phyloP scores from a whole-genome alignment of 345 rosid genomes.

The Physaria fendleri region DNA sequence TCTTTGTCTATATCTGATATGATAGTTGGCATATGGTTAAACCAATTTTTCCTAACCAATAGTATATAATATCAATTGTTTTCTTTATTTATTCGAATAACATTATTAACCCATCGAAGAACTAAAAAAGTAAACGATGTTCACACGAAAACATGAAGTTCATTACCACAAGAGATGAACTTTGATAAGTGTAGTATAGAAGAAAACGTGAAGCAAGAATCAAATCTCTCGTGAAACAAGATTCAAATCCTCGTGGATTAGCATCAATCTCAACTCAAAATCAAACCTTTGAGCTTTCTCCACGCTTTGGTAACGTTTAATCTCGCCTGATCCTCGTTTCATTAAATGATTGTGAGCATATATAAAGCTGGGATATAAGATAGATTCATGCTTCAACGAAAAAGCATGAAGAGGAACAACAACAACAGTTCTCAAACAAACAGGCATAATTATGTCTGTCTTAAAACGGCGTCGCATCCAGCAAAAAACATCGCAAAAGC shows the following conservation, averaged over 20 bases:
- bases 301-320: slow-evolving; percentile 12
- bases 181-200: not conserved
- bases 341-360: not conserved
- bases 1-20: not conserved
- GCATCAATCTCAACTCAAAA: not conserved
- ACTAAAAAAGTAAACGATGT: not conserved
- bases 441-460: not conserved
- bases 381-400: slow-evolving; percentile 12
- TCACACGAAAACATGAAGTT: not conserved
- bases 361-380: not conserved
- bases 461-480: slow-evolving; percentile 16
- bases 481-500: slow-evolving; percentile 24
- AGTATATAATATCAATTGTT: too few species aligned
- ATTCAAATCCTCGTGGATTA: slow-evolving; percentile 22
- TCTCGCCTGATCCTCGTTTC: slow-evolving; percentile 8
- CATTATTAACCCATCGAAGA: not conserved
- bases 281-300: not conserved
- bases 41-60: not conserved
- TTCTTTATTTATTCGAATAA: not conserved
- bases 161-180: slow-evolving; percentile 4
- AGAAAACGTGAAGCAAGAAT: slow-evolving; percentile 19
- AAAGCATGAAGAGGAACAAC: slow-evolving; percentile 20
- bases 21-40: not conserved
- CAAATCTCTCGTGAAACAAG: slow-evolving; percentile 26
- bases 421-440: slow-evolving; percentile 11